A percentile compares a stretch with the other conserved stretches of the same genome.
Evolutionary conservation across 106 monocot genomes (phyloP).

Genomic region (Acorus calamus): DNA sequence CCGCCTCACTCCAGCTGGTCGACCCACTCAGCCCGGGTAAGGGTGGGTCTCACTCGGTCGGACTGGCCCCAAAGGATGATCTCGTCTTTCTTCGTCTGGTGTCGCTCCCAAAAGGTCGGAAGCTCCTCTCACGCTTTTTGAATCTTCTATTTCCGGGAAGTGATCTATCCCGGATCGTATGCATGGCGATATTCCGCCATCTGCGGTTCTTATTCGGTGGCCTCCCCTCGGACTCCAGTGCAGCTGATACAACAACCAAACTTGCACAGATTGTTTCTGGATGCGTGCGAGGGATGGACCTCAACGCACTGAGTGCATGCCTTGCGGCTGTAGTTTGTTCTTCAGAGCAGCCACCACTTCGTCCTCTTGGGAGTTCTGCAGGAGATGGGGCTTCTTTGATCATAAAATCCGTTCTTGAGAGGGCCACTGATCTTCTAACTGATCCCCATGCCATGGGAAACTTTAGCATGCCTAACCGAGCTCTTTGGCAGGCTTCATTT

Average conservation of each 20-base stretch:
- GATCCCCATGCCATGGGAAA: constrained; percentile 5
- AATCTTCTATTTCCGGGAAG: constrained; percentile 31
- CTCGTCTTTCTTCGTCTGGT: constrained; percentile 26
- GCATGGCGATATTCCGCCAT: constrained; percentile 46
- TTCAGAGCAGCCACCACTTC: constrained; percentile 39
- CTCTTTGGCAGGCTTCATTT: constrained; percentile 40
- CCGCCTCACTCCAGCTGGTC: constrained; percentile 34
- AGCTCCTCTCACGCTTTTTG: constrained; percentile 31
- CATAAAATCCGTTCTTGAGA: constrained; percentile 35
- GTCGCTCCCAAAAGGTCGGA: constrained; percentile 32
- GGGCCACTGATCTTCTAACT: constrained; percentile 21
- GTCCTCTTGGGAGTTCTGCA: constrained; percentile 34
- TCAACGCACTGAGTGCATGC: constrained; percentile 37
- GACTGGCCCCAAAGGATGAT: constrained; percentile 20
- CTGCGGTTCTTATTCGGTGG: constrained; percentile 33
- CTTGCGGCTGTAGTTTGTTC: constrained; percentile 46
- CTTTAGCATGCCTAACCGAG: constrained; percentile 12
- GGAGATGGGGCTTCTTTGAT: constrained; percentile 36
- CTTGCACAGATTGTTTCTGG: constrained; percentile 21
- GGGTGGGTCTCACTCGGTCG: constrained; percentile 13
- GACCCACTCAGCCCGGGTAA: constrained; percentile 26
- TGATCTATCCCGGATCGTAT: constrained; percentile 29
- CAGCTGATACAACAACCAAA: constrained; percentile 23
- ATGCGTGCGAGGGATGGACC: constrained; percentile 27
- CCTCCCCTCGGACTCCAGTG: constrained; percentile 20